A percentile compares a stretch with the other conserved stretches of the same genome.
Conservation (phyloP, 495 filamentous ascomycete species). For the Glonium stellatum region DNA sequence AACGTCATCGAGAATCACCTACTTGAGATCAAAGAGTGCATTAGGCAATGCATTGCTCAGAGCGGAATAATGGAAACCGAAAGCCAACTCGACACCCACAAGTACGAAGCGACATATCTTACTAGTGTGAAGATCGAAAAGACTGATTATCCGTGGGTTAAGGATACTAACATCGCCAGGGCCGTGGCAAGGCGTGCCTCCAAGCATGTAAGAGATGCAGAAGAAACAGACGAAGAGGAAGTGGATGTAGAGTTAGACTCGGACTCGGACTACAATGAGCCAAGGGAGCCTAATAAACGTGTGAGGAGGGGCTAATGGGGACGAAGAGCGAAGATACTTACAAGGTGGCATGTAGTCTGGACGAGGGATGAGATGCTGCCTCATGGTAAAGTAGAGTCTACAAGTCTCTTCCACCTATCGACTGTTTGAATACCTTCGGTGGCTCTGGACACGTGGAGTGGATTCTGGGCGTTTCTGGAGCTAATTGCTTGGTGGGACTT, state of each 20-base stretch:
- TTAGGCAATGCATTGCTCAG: conserved; percentile 13
- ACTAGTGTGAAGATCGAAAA: conserved; percentile 35
- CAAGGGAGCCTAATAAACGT: not conserved
- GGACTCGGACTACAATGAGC: not conserved
- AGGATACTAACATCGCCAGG: not conserved
- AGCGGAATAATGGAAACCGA: conserved; percentile 9
- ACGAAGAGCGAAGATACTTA: no score
- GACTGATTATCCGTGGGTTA: conserved; percentile 34
- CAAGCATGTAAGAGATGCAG: not conserved
- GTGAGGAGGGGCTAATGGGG: not conserved
- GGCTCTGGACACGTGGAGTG: no score
- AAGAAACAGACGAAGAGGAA: not conserved
- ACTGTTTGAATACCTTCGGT: no score
- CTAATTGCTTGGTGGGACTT: not conserved
- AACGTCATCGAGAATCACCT: conserved; percentile 28
- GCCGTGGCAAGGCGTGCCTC: no score
- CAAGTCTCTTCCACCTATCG: no score
- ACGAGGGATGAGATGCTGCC: no score
- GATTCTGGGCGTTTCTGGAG: no score
- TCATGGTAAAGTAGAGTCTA: no score
- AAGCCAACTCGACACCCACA: conserved; percentile 15
- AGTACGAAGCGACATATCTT: conserved; percentile 31
- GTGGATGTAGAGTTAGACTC: not conserved
- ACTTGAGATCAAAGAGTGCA: conserved; percentile 27
- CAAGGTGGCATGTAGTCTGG: no score